These are phyloP conservation scores for Podila minutissima DNA, from an alignment of 192 early-diverging fungal genomes.

Conservation along the genomic window DNA sequence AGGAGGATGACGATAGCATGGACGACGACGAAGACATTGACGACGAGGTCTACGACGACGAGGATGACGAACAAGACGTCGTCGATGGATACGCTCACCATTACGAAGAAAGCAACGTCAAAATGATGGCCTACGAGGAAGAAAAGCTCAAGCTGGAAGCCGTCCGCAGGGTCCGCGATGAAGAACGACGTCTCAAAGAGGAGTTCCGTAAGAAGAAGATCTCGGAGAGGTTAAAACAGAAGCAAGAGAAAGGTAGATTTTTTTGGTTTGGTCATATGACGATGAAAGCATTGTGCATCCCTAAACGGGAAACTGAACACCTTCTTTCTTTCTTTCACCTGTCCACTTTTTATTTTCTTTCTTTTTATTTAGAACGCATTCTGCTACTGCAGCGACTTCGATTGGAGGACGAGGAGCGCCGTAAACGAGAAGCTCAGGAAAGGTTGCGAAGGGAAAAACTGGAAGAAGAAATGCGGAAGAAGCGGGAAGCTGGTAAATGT, in stretches of 20 bases:
- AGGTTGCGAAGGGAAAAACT: slow-evolving; percentile 39
- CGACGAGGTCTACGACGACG: slow-evolving; percentile 18
- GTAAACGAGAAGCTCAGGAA: slow-evolving; percentile 37
- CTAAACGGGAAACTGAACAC: background rate
- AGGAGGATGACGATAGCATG: slow-evolving; percentile 20
- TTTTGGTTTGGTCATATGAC: background rate
- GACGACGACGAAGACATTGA: slow-evolving; percentile 33
- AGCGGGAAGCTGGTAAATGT: slow-evolving; percentile 43
- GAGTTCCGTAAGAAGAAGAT: slow-evolving; percentile 40
- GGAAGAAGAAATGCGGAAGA: slow-evolving; percentile 52
- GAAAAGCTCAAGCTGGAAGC: slow-evolving; percentile 48
- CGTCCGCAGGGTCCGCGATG: slow-evolving; percentile 39
- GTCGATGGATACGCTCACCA: slow-evolving; percentile 50
- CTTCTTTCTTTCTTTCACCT: too few species aligned
- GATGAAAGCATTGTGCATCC: background rate
- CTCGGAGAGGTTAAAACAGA: slow-evolving; percentile 35
- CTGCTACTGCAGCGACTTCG: slow-evolving; percentile 37
- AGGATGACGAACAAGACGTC: slow-evolving; percentile 47
- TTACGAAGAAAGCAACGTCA: slow-evolving; percentile 46
- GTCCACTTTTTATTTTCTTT: background rate
- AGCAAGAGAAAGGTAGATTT: slow-evolving; percentile 40
- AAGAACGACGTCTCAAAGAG: slow-evolving; percentile 45
- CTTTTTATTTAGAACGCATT: slow-evolving; percentile 22
- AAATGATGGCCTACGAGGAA: slow-evolving; percentile 49
- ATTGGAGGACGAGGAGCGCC: slow-evolving; percentile 47